These are phyloP conservation scores for Talaromyces stipitatus DNA, from an alignment of 495 filamentous ascomycete genomes.

Conservation along the genomic window DNA sequence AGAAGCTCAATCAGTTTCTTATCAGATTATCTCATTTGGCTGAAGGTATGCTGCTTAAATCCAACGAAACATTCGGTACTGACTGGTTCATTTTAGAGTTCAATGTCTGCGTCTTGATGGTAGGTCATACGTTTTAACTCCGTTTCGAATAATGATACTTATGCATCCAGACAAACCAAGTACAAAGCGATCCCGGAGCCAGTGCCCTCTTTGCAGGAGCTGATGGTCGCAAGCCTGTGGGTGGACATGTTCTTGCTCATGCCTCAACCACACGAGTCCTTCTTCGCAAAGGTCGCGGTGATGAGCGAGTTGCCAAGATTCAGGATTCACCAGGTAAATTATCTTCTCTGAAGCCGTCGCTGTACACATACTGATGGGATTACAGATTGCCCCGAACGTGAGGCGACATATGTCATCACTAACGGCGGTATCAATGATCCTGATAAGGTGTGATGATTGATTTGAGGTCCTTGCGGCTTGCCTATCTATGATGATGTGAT, in stretches of 20 bases:
- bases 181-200: slow-evolving; percentile 74
- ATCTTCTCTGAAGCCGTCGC: background rate
- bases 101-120: slow-evolving; percentile 70
- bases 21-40: slow-evolving; percentile 65
- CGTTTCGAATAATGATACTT: background rate
- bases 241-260: slow-evolving; percentile 74
- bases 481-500: background rate
- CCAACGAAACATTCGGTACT: background rate
- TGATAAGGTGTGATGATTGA: slow-evolving; percentile 41
- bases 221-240: slow-evolving; percentile 68
- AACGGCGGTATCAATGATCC: slow-evolving; percentile 71
- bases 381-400: slow-evolving; percentile 64
- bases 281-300: slow-evolving; percentile 68
- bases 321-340: slow-evolving; percentile 64
- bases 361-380: background rate
- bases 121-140: slow-evolving; percentile 16
- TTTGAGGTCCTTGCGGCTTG: background rate
- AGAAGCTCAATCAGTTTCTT: slow-evolving; percentile 66
- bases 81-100: slow-evolving; percentile 49
- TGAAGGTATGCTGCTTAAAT: slow-evolving; percentile 43
- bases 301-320: slow-evolving; percentile 74
- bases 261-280: slow-evolving; percentile 69
- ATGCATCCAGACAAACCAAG: slow-evolving; percentile 60
- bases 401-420: slow-evolving; percentile 74
- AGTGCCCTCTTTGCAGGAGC: slow-evolving; percentile 72